Base-by-base conservation (phyloP, 2,329 filamentous ascomycete genomes). In the Paraconiothyrium sp. region DNA sequence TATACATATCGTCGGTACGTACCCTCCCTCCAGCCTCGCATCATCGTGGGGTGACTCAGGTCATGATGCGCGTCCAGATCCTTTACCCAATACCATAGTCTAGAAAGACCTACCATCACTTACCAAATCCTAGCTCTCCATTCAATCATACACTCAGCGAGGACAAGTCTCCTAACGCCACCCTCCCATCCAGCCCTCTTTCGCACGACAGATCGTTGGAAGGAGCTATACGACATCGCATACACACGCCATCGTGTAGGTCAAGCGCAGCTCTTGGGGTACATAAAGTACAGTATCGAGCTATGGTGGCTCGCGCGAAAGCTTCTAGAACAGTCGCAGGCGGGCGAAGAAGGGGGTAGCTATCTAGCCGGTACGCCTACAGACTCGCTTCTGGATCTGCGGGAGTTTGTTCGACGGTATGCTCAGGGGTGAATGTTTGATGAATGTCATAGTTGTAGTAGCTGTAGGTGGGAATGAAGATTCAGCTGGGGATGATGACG, bases 261-360 rank as follows among this genome's bases (percentile, higher is more conserved):
- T 7, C n/a, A 58, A 32, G 13, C 37, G 13, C 35, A n/a, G 5
- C 39, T 41, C 11, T 14, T 64, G 8, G 67, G 67, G 1, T 69
- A 67, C 32, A 37, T 54, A 20, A 66, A 60, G 46, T 60, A 69
- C n/a, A 57, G 57, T 0, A 20, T 61, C 10, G 67, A 67, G 20
- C 57, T 69, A 13, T 69, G 65, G 61, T 67, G 67, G 63, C 44
- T 69, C 4, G 58, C 63, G 24, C 47, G 44, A 9, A 64, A 67
- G 22, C 32, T 60, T 16, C 54, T 67, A 13, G 61, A 66, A 35
- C 0, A 62, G 11, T 43, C 54, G 13, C 43, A 51, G 13, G 1
- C 1, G 16, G 55, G 50, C 1, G 50, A 59, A 9, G 34, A 27
- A 5, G 24, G 50, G 20, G 54, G 54, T 54, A 52, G 37, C 16